Conservation (phyloP, 306 rosid genomes). For the Sesbania bispinosa region DNA sequence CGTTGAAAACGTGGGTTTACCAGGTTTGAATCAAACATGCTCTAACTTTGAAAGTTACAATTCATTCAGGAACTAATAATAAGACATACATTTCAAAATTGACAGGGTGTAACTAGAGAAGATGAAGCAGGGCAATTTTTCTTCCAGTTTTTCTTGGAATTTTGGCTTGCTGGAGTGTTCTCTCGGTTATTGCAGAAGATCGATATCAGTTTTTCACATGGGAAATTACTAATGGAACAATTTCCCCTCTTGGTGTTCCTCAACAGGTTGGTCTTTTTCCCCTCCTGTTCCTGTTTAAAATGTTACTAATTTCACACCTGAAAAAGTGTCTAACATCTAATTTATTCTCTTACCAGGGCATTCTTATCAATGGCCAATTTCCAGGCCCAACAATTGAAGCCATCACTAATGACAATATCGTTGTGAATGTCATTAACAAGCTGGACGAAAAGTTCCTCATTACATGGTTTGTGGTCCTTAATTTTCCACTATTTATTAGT, state of each 20-base stretch:
- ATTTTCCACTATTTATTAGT: neutral
- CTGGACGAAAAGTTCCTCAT: slow-evolving; percentile 76
- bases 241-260: slow-evolving; percentile 66
- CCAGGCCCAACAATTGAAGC: slow-evolving; percentile 86
- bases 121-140: slow-evolving; percentile 43
- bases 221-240: slow-evolving; percentile 59
- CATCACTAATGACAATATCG: slow-evolving; percentile 71
- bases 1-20: no score
- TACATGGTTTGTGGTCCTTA: slow-evolving; percentile 59
- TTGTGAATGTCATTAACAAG: slow-evolving; percentile 64
- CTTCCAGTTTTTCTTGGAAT: slow-evolving; percentile 33
- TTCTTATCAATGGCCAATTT: slow-evolving; percentile 81
- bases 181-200: slow-evolving; percentile 66
- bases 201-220: slow-evolving; percentile 53
- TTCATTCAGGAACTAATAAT: neutral
- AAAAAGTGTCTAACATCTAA: neutral
- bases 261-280: slow-evolving; percentile 50
- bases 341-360: slow-evolving; percentile 42
- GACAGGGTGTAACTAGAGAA: neutral
- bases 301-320: neutral
- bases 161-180: slow-evolving; percentile 41
- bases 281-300: neutral
- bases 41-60: neutral
- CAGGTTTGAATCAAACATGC: no score
- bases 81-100: neutral